phyloP scores from a whole-genome alignment of 1,284 basidiomycete genomes.

The Tetrapyrgos nigripes region DNA sequence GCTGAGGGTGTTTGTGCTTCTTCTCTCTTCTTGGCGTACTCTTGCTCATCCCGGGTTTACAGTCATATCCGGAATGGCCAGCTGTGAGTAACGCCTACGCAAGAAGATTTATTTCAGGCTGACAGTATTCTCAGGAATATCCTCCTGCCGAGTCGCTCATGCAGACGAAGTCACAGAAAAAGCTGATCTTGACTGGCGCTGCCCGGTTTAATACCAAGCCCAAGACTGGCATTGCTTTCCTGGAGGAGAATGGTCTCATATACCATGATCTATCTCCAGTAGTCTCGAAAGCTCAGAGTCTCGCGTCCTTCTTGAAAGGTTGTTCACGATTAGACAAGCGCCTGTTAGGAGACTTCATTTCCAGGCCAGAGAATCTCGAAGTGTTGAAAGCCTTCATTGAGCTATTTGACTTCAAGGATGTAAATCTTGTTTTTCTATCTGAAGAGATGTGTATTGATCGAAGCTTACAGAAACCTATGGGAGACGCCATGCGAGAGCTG shows the following conservation, averaged over 20 bases:
- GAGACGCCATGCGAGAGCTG: conserved; percentile 94
- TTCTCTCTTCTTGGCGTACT: conserved; percentile 9
- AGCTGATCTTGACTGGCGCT: conserved; percentile 85
- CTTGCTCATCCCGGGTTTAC: conserved; percentile 10
- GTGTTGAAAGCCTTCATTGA: conserved; percentile 89
- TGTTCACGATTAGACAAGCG: conserved; percentile 93
- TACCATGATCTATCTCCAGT: conserved; percentile 68
- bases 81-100: conserved; percentile 44
- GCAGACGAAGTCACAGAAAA: conserved; percentile 85
- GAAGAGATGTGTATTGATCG: conserved; percentile 16
- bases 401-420: conserved; percentile 90
- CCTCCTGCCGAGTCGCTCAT: conserved; percentile 66
- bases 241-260: conserved; percentile 89
- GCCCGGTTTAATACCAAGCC: conserved; percentile 95
- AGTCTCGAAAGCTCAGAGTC: conserved; percentile 62
- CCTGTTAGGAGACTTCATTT: conserved; percentile 93
- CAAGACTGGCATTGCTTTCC: conserved; percentile 88
- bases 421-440: conserved; percentile 44
- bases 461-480: conserved; percentile 84
- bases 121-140: conserved; percentile 49
- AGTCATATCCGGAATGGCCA: conserved; percentile 65
- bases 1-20: conserved; percentile 66
- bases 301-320: conserved; percentile 88
- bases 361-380: conserved; percentile 87
- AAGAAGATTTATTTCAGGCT: conserved; percentile 1